Base-by-base conservation (phyloP, 169 alveolate species). In the Cyclospora cayetanensis region DNA sequence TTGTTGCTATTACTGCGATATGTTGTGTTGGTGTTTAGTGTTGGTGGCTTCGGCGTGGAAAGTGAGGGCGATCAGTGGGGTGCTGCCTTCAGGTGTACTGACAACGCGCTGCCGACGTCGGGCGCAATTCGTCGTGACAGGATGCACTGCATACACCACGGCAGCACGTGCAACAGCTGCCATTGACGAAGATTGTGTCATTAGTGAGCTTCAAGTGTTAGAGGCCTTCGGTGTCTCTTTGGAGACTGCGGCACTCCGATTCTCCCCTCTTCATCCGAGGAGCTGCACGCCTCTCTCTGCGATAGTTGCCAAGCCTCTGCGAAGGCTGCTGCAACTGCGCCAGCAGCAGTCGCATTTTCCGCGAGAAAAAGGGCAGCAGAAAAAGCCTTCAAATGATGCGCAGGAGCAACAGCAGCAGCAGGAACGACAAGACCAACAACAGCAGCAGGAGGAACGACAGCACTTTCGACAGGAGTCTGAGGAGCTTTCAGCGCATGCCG, bases 91-190 rank as follows among this genome's bases (percentile, higher is more conserved):
- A 65, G 77, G 77, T 65, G 77, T 65, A 27, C 31, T 65, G 77
- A 65, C 77, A 65, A 65, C 77, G 12, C 77, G 77, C 42, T 65
- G 77, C 31, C 77, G 77, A n/a, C 77, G 77, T n/a, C 77, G 77
- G 15, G 77, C 77, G n/a, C 77, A 42, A 3, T 65, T 37, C 12
- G 31, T 42, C 5, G 77, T 65, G 4, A 65, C 77, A 34, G 77
- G 77, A 42, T 65, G 77, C 31, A 20, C 77, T 4, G 4, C 41
- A 1, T 37, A 65, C 41, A 29, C 2, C 41, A 65, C 77, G 9
- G 77, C 4, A 65, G 77, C 77, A 65, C 43, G 27, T 7, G 77
- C 77, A 65, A 42, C 39, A 65, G 77, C 27, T 12, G 15, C 4
- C 25, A 42, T 42, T 15, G 77, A 25, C 1, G 39, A n/a, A 65